Evolutionary conservation across 2,329 filamentous ascomycete species (phyloP).

Genomic region (Diaporthe caulivora): DNA sequence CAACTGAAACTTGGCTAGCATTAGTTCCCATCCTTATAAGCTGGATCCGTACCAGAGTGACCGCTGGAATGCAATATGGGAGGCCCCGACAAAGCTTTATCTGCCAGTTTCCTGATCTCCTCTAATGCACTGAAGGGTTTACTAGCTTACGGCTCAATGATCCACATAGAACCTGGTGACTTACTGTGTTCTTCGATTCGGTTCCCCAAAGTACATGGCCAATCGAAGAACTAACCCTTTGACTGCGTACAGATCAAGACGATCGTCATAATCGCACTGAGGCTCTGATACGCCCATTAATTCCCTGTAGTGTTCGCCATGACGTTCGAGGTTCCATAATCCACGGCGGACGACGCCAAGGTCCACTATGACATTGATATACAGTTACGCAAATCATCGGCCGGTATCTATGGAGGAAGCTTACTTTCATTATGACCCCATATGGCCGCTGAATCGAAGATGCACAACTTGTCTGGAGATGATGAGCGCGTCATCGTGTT

Average conservation of each 20-base stretch:
- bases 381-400: not conserved
- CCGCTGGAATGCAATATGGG: not conserved
- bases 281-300: not conserved
- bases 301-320: not conserved
- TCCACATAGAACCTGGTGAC: too few relatives aligned
- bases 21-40: not conserved
- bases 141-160: too few relatives aligned
- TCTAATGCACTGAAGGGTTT: not conserved
- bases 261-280: not conserved
- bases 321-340: not conserved
- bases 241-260: not conserved
- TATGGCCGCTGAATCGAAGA: not conserved
- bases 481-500: not conserved
- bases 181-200: not conserved
- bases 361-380: not conserved
- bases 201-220: not conserved
- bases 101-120: not conserved
- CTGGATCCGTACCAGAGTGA: too few relatives aligned
- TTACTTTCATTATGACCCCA: not conserved
- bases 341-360: not conserved
- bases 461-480: not conserved
- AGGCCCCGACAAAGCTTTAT: too few relatives aligned
- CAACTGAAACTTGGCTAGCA: too few relatives aligned
- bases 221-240: not conserved
- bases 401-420: not conserved